phyloP scores from a whole-genome alignment of 164 flowering plant species.

The Macadamia integrifolia region DNA sequence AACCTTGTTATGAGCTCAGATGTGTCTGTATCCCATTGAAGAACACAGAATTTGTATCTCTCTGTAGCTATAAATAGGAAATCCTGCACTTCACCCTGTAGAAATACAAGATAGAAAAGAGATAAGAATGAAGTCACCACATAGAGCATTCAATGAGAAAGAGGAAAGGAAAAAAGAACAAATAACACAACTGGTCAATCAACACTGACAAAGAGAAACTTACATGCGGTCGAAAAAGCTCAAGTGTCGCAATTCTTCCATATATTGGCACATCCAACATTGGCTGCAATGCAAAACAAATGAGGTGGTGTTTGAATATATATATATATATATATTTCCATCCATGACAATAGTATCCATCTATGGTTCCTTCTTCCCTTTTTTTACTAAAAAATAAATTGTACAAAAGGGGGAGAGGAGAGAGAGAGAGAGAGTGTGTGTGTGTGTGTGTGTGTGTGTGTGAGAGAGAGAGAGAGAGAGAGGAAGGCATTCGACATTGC shows the following conservation, averaged over 20 bases:
- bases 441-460: too few species aligned
- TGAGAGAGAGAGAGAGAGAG: too few species aligned
- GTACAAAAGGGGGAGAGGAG: too few species aligned
- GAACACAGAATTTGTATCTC: conserved; percentile 94
- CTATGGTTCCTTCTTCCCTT: not conserved
- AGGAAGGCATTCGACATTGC: too few species aligned
- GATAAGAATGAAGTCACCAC: not conserved
- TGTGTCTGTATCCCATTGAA: conserved; percentile 92
- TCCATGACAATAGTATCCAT: not conserved
- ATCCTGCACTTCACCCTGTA: conserved; percentile 96
- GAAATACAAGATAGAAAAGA: conserved; percentile 5
- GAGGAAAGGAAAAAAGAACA: too few species aligned
- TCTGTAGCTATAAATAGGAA: conserved; percentile 92
- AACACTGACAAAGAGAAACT: conserved; percentile 26
- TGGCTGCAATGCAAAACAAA: conserved; percentile 45
- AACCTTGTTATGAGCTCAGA: conserved; percentile 88
- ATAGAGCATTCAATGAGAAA: not conserved
- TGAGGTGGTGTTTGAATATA: too few species aligned
- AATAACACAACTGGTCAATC: not conserved
- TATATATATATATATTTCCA: too few species aligned
- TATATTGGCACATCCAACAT: conserved; percentile 96
- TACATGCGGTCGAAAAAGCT: conserved; percentile 97
- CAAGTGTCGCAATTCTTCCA: conserved; percentile 97
- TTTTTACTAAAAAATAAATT: not conserved
- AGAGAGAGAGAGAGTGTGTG: too few species aligned